Conservation (phyloP, 2,329 filamentous ascomycete species). For the Exserohilum turcica region DNA sequence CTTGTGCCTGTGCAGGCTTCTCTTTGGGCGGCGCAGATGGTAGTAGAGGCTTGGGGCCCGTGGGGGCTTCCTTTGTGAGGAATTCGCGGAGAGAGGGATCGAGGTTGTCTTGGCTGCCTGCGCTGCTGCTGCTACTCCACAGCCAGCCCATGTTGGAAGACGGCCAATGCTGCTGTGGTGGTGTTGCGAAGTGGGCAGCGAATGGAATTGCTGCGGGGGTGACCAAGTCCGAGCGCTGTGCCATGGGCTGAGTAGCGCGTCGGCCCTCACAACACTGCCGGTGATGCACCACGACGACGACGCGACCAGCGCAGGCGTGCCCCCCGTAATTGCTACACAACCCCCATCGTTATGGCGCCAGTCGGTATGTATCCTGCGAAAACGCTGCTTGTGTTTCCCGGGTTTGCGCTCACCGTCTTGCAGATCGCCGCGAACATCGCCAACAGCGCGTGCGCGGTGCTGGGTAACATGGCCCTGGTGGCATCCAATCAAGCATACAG, state of each 20-base stretch:
- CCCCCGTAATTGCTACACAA: conserved; percentile 20
- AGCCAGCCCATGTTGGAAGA: conserved; percentile 64
- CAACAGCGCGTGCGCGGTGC: conserved; percentile 64
- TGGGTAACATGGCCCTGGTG: conserved; percentile 52
- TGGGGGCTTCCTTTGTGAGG: conserved; percentile 78
- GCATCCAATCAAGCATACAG: background rate
- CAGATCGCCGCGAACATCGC: conserved; percentile 60
- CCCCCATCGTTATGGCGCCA: conserved; percentile 40
- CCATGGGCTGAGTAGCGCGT: conserved; percentile 21
- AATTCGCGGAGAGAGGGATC: conserved; percentile 85
- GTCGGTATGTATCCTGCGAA: conserved; percentile 27
- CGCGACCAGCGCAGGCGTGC: conserved; percentile 18
- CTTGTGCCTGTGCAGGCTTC: conserved; percentile 28
- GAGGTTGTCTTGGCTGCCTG: conserved; percentile 68
- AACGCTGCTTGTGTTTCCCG: background rate
- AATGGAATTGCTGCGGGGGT: conserved; percentile 20
- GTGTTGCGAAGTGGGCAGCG: conserved; percentile 5
- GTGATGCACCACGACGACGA: conserved; percentile 14
- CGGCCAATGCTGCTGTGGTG: background rate
- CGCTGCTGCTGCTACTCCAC: conserved; percentile 54
- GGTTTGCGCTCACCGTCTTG: conserved; percentile 8
- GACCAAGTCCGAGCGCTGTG: conserved; percentile 7
- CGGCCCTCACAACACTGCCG: conserved; percentile 27
- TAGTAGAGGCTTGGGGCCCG: conserved; percentile 61
- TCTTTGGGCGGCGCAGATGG: conserved; percentile 36